Base-by-base conservation (phyloP, 176 grass and related monocot genomes). In the Puya raimondii region DNA sequence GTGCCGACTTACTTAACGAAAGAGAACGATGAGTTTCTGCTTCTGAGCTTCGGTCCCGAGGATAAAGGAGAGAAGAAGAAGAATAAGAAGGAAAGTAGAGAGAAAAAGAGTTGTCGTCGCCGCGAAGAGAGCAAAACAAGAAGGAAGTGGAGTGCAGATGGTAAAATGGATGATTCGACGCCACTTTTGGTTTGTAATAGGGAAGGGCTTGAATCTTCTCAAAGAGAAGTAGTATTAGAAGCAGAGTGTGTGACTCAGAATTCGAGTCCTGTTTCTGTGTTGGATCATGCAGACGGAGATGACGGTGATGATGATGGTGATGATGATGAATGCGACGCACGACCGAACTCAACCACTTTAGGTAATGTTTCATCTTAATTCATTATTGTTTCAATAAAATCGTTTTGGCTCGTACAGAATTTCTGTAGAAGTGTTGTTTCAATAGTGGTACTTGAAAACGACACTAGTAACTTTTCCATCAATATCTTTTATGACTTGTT, bases 231-330 rank as follows among this genome's bases (percentile, higher is more conserved):
- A 53, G 33, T 42, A 42, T 0, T 42, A 6, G 68, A 70, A 23
- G 23, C 11, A 11, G 73, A 53, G 49, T 67, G 63, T 50, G 66
- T 23, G 16, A 66, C 73, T 12, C 73, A 74, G 51, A 48, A 64
- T 26, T 65, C 85, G 1, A 96, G 92, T 75, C 92, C 92, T 53
- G 88, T 92, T 78, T 91, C 92, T n/a, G 92, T 96, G 64, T 70
- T 96, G 42, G 67, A 87, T 49, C 64, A 68, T 47, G 68, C 75
- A 14, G 71, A 82, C 2, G 49, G 26, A 14, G 68, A 69, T 0
- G 82, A 83, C 4, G 72, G 0, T 6, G 29, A 6, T 33, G 29
- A 33, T 5, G 29, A 33, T 0, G 33, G 1, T 0, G 33, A 42
- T 4, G 29, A 33, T 3, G 29, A 33, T 0, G 33, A 42, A 7